Evolutionary conservation across 352 stramenopile genomes (phyloP).

Genomic region (Peronospora tabacina): DNA sequence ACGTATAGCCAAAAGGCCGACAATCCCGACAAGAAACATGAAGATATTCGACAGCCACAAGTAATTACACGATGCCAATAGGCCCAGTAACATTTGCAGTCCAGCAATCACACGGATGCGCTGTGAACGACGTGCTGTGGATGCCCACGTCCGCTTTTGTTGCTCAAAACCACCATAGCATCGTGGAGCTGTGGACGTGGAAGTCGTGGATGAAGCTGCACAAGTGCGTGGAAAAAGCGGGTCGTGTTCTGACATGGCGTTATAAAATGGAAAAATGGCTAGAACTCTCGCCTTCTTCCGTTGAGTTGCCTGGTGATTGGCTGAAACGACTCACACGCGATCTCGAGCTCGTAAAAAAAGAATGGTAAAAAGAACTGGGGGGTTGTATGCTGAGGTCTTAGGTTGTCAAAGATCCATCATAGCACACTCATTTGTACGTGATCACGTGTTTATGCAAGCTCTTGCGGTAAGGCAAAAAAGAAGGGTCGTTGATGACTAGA

Average conservation of each 20-base stretch:
- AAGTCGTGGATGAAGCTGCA: conserved; percentile 29
- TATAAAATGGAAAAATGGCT: too few relatives aligned
- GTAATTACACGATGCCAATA: conserved; percentile 61
- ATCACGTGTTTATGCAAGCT: too few relatives aligned
- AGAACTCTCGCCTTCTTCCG: too few relatives aligned
- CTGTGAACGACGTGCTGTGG: conserved; percentile 48
- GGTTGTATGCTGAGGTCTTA: too few relatives aligned
- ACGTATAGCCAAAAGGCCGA: conserved; percentile 59
- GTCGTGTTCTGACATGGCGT: conserved; percentile 22
- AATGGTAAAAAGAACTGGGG: too few relatives aligned
- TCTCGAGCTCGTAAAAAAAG: too few relatives aligned
- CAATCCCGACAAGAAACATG: conserved; percentile 52
- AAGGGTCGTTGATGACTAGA: too few relatives aligned
- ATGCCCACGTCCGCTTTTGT: conserved; percentile 69
- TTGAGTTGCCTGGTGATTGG: too few relatives aligned
- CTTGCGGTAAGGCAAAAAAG: too few relatives aligned
- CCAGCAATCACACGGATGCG: conserved; percentile 58
- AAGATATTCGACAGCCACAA: conserved; percentile 74
- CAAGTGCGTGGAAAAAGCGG: conserved; percentile 32
- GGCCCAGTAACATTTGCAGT: conserved; percentile 48
- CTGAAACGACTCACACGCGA: too few relatives aligned
- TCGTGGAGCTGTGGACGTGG: conserved; percentile 31
- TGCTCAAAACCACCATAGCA: conserved; percentile 70
- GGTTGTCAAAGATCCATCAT: too few relatives aligned
- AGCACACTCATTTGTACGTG: too few relatives aligned